Percentiles rank a stretch among this genome's conserved stretches.
Evolutionary conservation across 2,329 filamentous ascomycete genomes (phyloP).

Genomic region (Colletotrichum salicis): DNA sequence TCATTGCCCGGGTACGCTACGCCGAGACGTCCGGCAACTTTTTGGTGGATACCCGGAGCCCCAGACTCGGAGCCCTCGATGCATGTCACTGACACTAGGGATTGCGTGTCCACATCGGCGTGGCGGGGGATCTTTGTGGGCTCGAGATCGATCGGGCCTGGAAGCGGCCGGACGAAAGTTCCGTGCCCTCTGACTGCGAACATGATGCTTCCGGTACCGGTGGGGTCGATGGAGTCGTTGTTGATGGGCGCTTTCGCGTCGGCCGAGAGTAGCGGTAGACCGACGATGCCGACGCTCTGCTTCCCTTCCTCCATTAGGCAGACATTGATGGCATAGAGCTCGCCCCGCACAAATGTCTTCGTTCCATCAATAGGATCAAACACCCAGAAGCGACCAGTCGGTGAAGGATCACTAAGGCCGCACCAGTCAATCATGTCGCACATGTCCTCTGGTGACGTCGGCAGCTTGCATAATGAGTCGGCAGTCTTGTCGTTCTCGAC

Average conservation of each 20-base stretch:
- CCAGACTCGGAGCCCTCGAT: constrained; percentile 58
- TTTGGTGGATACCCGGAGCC: constrained; percentile 57
- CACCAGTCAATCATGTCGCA: constrained; percentile 66
- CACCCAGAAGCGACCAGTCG: constrained; percentile 60
- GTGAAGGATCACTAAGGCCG: constrained; percentile 50
- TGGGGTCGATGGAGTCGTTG: constrained; percentile 57
- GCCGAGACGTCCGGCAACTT: constrained; percentile 54
- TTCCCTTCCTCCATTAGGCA: constrained; percentile 61
- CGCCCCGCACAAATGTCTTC: constrained; percentile 63
- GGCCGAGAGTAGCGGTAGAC: constrained; percentile 56
- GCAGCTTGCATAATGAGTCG: constrained; percentile 44
- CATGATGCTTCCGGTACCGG: constrained; percentile 59
- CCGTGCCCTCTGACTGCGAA: constrained; percentile 61
- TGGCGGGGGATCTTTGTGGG: constrained; percentile 46
- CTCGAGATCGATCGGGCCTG: constrained; percentile 38
- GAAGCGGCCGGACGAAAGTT: constrained; percentile 57
- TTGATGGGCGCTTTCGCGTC: constrained; percentile 51
- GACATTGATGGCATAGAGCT: constrained; percentile 68
- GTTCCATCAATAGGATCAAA: constrained; percentile 72
- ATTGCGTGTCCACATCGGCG: constrained; percentile 37
- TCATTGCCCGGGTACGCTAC: constrained; percentile 59
- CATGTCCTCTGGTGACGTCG: constrained; percentile 55
- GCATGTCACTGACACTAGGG: constrained; percentile 59
- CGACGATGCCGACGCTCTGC: constrained; percentile 62
- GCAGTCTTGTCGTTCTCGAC: constrained; percentile 43